A percentile compares a stretch with the other conserved stretches of the same genome.
These are phyloP conservation scores for Pterocarpus santalinus DNA, from an alignment of 306 rosid genomes.

Conservation along the genomic window DNA sequence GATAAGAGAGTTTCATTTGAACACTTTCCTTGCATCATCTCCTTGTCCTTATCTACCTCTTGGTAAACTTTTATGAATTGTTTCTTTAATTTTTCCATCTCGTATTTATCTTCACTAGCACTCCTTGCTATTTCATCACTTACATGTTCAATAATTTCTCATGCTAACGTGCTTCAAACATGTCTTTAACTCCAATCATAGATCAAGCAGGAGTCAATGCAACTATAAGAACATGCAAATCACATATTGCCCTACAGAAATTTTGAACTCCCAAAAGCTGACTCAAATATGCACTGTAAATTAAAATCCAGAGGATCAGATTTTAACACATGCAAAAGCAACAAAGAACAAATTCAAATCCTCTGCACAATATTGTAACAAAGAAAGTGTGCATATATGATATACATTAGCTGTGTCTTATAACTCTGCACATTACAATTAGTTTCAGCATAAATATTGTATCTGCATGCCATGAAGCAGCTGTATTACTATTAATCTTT, in stretches of 20 bases:
- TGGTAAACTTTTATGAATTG: no score
- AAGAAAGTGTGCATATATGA: background rate
- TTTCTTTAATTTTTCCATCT: no score
- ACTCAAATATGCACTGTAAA: background rate
- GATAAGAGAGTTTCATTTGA: no score
- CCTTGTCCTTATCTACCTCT: no score
- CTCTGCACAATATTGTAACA: no score
- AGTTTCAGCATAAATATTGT: background rate
- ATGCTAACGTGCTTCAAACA: slow-evolving; percentile 68
- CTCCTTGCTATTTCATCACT: no score
- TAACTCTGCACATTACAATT: background rate
- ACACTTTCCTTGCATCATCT: no score
- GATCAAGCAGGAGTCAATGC: slow-evolving; percentile 61
- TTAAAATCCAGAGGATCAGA: background rate
- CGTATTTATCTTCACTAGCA: no score
- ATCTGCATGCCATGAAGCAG: background rate
- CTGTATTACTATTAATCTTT: background rate
- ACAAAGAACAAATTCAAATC: background rate
- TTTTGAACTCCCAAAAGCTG: background rate
- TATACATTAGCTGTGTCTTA: background rate
- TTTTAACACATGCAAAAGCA: background rate
- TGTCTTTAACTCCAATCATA: slow-evolving; percentile 57
- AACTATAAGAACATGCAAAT: background rate
- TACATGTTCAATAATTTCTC: no score
- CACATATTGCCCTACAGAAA: background rate